Evolutionary conservation across 257 asterid genomes (phyloP).

Genomic region (Ehretia macrophylla): DNA sequence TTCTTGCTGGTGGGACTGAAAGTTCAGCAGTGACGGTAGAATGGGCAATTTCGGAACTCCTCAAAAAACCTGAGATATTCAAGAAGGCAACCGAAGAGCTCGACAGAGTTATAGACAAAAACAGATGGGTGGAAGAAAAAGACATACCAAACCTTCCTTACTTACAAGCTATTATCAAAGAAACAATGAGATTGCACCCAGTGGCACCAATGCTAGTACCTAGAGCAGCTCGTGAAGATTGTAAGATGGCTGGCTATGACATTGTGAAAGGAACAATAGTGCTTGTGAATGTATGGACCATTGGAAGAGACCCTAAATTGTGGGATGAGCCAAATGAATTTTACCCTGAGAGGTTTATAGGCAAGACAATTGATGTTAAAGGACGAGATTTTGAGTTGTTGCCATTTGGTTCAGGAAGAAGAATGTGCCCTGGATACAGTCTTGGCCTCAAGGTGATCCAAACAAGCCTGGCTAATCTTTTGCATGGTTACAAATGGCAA

Average conservation of each 20-base stretch:
- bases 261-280: conserved; percentile 29
- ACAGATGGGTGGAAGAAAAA: conserved; percentile 44
- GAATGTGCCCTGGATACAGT: conserved; percentile 45
- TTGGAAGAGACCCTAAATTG: conserved; percentile 29
- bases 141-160: conserved; percentile 34
- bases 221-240: conserved; percentile 46
- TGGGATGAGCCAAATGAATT: conserved; percentile 43
- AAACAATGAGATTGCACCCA: conserved; percentile 45
- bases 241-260: conserved; percentile 46
- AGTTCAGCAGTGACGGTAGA: conserved; percentile 82
- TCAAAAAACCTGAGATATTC: conserved; percentile 59
- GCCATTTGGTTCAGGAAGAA: conserved; percentile 46
- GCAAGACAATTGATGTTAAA: conserved; percentile 27
- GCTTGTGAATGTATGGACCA: conserved; percentile 32
- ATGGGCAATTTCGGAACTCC: conserved; percentile 84
- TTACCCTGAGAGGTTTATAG: conserved; percentile 31
- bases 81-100: conserved; percentile 62
- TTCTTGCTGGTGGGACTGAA: conserved; percentile 87
- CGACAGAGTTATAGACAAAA: conserved; percentile 54
- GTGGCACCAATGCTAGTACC: conserved; percentile 73
- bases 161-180: conserved; percentile 32
- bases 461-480: conserved; percentile 33
- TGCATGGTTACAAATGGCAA: conserved; percentile 42
- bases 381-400: conserved; percentile 32
- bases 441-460: conserved; percentile 40